Percentiles rank a stretch among this genome's conserved stretches.
Conservation (phyloP, 1,139 yeast genomes). For the Chernovozyma aurita region DNA sequence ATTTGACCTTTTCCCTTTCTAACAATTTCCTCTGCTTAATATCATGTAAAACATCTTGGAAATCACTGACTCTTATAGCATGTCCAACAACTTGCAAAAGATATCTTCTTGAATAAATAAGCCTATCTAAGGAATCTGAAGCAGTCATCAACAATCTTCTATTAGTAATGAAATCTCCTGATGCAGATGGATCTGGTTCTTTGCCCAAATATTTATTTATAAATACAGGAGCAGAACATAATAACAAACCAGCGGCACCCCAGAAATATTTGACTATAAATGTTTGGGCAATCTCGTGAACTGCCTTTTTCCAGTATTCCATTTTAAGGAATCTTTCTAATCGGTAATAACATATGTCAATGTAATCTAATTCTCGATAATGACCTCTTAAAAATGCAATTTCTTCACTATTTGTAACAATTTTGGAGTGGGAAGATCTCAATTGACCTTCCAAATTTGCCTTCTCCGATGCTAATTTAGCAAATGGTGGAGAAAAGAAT, state of each 20-base stretch:
- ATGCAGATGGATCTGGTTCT: constrained; percentile 47
- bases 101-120: constrained; percentile 81
- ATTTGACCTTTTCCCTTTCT: constrained; percentile 5
- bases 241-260: constrained; percentile 90
- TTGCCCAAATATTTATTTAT: constrained; percentile 54
- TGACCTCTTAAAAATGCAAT: constrained; percentile 85
- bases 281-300: constrained; percentile 73
- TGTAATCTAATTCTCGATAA: constrained; percentile 66
- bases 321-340: constrained; percentile 74
- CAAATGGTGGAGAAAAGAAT: constrained; percentile 86
- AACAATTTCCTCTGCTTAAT: constrained; percentile 29
- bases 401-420: constrained; percentile 79
- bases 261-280: constrained; percentile 88
- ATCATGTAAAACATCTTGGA: constrained; percentile 60
- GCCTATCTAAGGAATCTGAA: constrained; percentile 83
- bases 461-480: constrained; percentile 71
- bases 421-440: constrained; percentile 75
- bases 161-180: constrained; percentile 85
- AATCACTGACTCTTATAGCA: constrained; percentile 68
- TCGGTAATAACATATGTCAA: constrained; percentile 79
- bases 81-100: constrained; percentile 84
- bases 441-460: constrained; percentile 85
- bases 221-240: constrained; percentile 89
- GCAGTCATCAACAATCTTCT: constrained; percentile 81
- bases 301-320: constrained; percentile 71